Percentiles rank a stretch among this genome's conserved stretches.
Conservation (phyloP, 2,329 filamentous ascomycete species). For the Aspergillus sp. region DNA sequence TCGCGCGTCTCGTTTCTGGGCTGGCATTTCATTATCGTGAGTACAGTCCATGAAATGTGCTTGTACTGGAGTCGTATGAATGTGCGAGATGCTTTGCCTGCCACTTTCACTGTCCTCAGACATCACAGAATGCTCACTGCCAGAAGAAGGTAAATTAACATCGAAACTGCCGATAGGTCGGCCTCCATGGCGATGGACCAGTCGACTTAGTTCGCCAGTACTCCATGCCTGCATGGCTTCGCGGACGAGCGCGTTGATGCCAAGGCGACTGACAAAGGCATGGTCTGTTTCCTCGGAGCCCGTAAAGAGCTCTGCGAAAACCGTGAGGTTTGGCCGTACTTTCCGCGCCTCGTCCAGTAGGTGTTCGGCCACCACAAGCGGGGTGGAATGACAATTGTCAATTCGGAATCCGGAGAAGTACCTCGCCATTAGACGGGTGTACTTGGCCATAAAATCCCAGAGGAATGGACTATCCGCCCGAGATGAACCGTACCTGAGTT, state of each 20-base stretch:
- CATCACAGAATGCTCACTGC: constrained; percentile 39
- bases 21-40: constrained; percentile 93
- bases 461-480: constrained; percentile 83
- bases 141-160: constrained; percentile 69
- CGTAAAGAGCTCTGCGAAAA: constrained; percentile 91
- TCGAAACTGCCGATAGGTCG: constrained; percentile 96
- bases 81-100: constrained; percentile 62
- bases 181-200: constrained; percentile 89
- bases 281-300: constrained; percentile 95
- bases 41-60: constrained; percentile 99
- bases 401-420: constrained; percentile 94
- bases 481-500: constrained; percentile 75
- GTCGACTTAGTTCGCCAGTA: constrained; percentile 79
- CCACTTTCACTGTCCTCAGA: constrained; percentile 20
- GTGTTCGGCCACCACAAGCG: constrained; percentile 86
- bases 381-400: constrained; percentile 96
- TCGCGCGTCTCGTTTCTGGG: constrained; percentile 86
- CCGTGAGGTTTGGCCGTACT: constrained; percentile 77
- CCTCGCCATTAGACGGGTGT: constrained; percentile 84
- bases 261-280: constrained; percentile 85
- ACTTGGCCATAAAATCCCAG: constrained; percentile 92
- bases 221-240: constrained; percentile 99
- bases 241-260: constrained; percentile 81
- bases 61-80: constrained; percentile 81
- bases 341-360: constrained; percentile 87